phyloP scores from a whole-genome alignment of 2,329 filamentous ascomycete genomes.

The Pseudopithomyces maydicus region DNA sequence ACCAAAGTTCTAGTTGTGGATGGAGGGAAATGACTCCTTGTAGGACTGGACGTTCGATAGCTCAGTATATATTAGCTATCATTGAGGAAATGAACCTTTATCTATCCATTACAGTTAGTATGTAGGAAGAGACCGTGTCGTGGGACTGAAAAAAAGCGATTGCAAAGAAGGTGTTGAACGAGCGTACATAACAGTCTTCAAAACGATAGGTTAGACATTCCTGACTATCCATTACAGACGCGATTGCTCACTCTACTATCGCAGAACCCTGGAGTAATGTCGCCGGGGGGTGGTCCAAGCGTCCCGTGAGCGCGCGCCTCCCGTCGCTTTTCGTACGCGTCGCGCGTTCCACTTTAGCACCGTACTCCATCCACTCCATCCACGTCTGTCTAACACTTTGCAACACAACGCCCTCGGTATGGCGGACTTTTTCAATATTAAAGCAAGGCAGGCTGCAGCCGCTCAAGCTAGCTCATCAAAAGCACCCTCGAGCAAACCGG shows the following conservation, averaged over 20 bases:
- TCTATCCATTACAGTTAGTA: too few relatives aligned
- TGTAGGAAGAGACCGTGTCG: too few relatives aligned
- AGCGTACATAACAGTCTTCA: too few relatives aligned
- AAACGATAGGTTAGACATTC: too few relatives aligned
- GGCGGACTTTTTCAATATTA: slow-evolving; percentile 94
- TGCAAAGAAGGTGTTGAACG: too few relatives aligned
- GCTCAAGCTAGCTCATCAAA: slow-evolving; percentile 76
- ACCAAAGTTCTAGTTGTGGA: too few relatives aligned
- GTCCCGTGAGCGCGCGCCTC: slow-evolving; percentile 35
- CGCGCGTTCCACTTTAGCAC: slow-evolving; percentile 39
- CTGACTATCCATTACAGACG: too few relatives aligned
- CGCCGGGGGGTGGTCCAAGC: background rate
- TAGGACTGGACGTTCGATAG: background rate
- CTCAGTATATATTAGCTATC: too few relatives aligned
- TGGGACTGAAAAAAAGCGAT: too few relatives aligned
- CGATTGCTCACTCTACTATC: too few relatives aligned
- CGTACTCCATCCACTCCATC: slow-evolving; percentile 12
- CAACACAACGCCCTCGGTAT: slow-evolving; percentile 53
- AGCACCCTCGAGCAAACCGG: slow-evolving; percentile 64
- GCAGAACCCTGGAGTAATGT: too few relatives aligned
- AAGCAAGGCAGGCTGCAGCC: slow-evolving; percentile 76
- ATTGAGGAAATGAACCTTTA: too few relatives aligned
- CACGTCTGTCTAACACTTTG: background rate
- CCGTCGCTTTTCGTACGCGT: slow-evolving; percentile 26
- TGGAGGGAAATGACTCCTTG: background rate